Evolutionary conservation across 2,329 filamentous ascomycete genomes (phyloP), one percentile per base, ranked within the genome.

Genomic region (Alternaria incomplexa): DNA sequence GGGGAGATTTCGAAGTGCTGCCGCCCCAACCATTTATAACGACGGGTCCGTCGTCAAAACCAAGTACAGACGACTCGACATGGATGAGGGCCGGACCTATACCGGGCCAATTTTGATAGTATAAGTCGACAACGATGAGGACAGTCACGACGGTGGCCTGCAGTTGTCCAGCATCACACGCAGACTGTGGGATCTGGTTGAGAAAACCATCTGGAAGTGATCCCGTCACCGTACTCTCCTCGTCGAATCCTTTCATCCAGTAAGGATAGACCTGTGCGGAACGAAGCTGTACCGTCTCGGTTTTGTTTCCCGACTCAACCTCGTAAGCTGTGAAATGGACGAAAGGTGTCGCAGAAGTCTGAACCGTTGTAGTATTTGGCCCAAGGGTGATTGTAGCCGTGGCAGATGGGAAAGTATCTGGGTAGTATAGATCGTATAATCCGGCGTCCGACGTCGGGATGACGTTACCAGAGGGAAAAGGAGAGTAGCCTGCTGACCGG

Each of bases 301-400:
- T 82, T 1, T 61, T 68, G 44, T 76, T 77, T 11, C 61, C 63
- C 26, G 62, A 76, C 53, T 81, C 78, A n/a, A 83, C 73, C 60
- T 83, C 81, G 61, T 83, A 83, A 6, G 73, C 72, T 17, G 78
- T 80, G 65, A 83, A 82, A 62, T 81, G 80, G 7, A 83, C 77
- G 48, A 83, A 81, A 1, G 82, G 79, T 1, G 81, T 82, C 47
- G 68, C 73, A 15, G 76, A 78, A 4, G 75, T 74, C 30, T 74
- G 67, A 23, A 69, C 61, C 40, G 47, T 62, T 4, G 72, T 77
- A 8, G 58, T 36, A 28, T 74, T 73, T 12, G 73, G 72, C 5
- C 70, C 69, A 28, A 76, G 56, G 8, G 70, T 68, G 6, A 77
- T 48, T 3, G 65, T 65, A 22, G 71, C 67, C 25, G 74, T 73